Evolutionary conservation across 2,329 filamentous ascomycete genomes (phyloP).

Genomic region (Coniochaeta sp.): DNA sequence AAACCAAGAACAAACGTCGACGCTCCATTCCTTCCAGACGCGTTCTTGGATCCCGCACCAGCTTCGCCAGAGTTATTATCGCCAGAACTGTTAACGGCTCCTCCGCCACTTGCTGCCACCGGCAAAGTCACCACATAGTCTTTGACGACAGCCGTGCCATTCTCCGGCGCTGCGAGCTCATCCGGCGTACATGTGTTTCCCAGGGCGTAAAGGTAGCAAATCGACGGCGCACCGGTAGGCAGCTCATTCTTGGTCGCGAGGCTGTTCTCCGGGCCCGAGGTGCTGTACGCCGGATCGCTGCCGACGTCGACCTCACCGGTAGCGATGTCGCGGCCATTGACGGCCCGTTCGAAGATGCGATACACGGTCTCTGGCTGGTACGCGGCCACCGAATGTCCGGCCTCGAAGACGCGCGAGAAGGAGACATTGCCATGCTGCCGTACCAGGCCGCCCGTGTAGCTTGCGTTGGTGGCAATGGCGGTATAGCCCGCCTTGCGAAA

Average conservation of each 20-base stretch:
- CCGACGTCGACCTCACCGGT: slow-evolving; percentile 39
- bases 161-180: slow-evolving; percentile 30
- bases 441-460: slow-evolving; percentile 35
- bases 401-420: slow-evolving; percentile 37
- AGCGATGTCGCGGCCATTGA: slow-evolving; percentile 41
- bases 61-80: background rate
- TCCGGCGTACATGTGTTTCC: slow-evolving; percentile 32
- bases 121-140: slow-evolving; percentile 30
- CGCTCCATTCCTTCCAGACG: background rate
- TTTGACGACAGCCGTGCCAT: slow-evolving; percentile 35
- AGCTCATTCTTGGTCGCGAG: slow-evolving; percentile 36
- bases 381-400: slow-evolving; percentile 38
- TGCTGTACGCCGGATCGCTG: slow-evolving; percentile 15
- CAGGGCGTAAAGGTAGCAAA: slow-evolving; percentile 36
- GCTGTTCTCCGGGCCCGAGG: slow-evolving; percentile 28
- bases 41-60: background rate
- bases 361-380: slow-evolving; percentile 45
- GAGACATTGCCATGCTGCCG: slow-evolving; percentile 40
- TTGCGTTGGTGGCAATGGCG: slow-evolving; percentile 27
- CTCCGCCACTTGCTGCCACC: background rate
- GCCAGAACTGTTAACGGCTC: background rate
- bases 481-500: slow-evolving; percentile 44
- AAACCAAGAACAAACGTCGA: background rate
- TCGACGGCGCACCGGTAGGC: slow-evolving; percentile 24
- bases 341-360: slow-evolving; percentile 40